Evolutionary conservation across 2,329 filamentous ascomycete genomes (phyloP).

Genomic region (Periconia digitata): DNA sequence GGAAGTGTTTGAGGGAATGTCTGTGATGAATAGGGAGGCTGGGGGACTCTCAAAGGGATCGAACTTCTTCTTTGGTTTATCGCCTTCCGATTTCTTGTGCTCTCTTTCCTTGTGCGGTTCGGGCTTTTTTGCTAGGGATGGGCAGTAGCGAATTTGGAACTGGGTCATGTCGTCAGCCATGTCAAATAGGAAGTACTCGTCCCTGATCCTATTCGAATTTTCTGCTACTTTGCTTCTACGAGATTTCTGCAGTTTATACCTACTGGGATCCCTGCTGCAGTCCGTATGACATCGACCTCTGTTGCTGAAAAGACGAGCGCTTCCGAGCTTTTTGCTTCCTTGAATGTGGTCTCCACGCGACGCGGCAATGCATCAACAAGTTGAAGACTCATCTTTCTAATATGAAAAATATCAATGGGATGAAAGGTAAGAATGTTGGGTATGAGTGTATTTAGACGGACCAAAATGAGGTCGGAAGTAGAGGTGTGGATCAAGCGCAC

Average conservation of each 20-base stretch:
- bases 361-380: slow-evolving; percentile 38
- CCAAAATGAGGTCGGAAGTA: not conserved
- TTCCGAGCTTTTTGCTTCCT: slow-evolving; percentile 35
- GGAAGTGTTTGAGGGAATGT: slow-evolving; percentile 43
- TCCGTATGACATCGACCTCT: slow-evolving; percentile 42
- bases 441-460: not conserved
- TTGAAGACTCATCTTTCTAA: slow-evolving; percentile 33
- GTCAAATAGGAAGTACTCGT: not conserved
- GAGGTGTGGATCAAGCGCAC: too few species aligned
- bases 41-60: slow-evolving; percentile 68
- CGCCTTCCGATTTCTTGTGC: slow-evolving; percentile 3
- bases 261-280: slow-evolving; percentile 41
- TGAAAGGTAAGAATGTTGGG: too few species aligned
- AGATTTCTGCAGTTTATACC: slow-evolving; percentile 15
- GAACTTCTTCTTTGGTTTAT: slow-evolving; percentile 24
- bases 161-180: slow-evolving; percentile 37
- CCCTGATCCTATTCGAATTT: too few species aligned
- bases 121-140: slow-evolving; percentile 68
- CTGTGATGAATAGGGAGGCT: slow-evolving; percentile 56
- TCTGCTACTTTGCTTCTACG: too few species aligned
- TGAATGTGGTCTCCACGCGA: slow-evolving; percentile 43
- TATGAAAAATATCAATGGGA: not conserved
- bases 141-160: slow-evolving; percentile 75
- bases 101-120: slow-evolving; percentile 46
- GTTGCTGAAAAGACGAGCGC: slow-evolving; percentile 45